phyloP scores from a whole-genome alignment of 2,329 filamentous ascomycete species.

The Coleophoma eucalyptorum region DNA sequence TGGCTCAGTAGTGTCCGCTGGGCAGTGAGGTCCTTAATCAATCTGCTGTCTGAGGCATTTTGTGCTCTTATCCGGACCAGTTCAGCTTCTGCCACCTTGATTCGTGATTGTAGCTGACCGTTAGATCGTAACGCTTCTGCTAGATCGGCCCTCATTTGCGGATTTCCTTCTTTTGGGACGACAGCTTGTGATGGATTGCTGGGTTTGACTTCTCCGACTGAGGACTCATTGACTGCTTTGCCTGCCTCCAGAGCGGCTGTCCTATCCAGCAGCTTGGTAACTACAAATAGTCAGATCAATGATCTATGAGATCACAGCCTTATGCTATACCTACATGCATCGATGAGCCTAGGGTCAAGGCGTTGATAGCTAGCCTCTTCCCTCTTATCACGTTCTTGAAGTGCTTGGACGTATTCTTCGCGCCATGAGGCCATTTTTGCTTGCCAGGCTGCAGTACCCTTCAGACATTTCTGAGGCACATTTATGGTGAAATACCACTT shows the following conservation, averaged over 20 bases:
- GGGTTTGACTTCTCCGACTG: constrained; percentile 24
- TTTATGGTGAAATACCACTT: too few relatives aligned
- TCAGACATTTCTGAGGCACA: too few relatives aligned
- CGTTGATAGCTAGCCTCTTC: constrained; percentile 58
- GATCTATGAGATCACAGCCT: constrained; percentile 8
- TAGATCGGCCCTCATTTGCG: constrained; percentile 64
- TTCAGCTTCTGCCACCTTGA: constrained; percentile 60
- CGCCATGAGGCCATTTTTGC: constrained; percentile 51
- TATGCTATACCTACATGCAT: constrained; percentile 61
- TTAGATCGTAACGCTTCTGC: constrained; percentile 74
- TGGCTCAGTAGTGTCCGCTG: constrained; percentile 60
- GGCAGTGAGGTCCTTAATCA: constrained; percentile 57
- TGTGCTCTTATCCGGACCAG: constrained; percentile 59
- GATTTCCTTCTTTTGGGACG: constrained; percentile 24
- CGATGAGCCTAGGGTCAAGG: constrained; percentile 63
- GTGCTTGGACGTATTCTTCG: constrained; percentile 73
- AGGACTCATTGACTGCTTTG: constrained; percentile 34
- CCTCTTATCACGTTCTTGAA: constrained; percentile 67
- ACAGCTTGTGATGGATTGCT: constrained; percentile 20
- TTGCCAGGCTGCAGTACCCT: not conserved
- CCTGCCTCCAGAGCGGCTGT: constrained; percentile 60
- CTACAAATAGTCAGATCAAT: constrained; percentile 33
- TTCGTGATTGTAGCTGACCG: constrained; percentile 59
- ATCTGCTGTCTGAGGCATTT: constrained; percentile 53
- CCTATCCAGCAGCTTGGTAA: constrained; percentile 63